Evolutionary conservation across 352 stramenopile genomes (phyloP).

Genomic region (Phytophthora aleatoria): DNA sequence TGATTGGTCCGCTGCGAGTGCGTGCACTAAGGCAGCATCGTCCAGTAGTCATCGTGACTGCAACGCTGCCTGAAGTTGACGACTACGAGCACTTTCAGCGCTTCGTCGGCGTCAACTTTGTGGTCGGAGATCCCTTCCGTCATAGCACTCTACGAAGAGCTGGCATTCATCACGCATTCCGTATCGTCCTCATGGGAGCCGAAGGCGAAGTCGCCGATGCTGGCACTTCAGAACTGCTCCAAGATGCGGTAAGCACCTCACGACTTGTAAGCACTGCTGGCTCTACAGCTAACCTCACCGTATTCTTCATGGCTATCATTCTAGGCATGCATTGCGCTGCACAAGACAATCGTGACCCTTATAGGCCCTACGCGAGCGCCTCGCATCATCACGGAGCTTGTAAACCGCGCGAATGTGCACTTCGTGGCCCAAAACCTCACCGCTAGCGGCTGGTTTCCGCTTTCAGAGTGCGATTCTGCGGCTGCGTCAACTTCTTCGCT

Average conservation of each 20-base stretch:
- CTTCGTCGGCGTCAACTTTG: slow-evolving; percentile 72
- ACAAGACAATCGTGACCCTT: slow-evolving; percentile 76
- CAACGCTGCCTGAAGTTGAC: slow-evolving; percentile 54
- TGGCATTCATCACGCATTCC: slow-evolving; percentile 56
- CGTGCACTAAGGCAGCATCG: slow-evolving; percentile 70
- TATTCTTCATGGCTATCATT: background rate
- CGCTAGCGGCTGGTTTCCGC: slow-evolving; percentile 72
- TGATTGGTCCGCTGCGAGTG: slow-evolving; percentile 77
- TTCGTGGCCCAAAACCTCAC: slow-evolving; percentile 80
- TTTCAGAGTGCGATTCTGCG: slow-evolving; percentile 32
- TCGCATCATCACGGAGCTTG: slow-evolving; percentile 78
- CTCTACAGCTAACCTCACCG: background rate
- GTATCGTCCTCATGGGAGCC: slow-evolving; percentile 77
- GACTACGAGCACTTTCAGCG: slow-evolving; percentile 63
- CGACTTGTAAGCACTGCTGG: background rate
- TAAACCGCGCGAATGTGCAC: slow-evolving; percentile 81
- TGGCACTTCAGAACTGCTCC: slow-evolving; percentile 67
- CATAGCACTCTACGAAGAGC: slow-evolving; percentile 53
- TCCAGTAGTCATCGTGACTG: slow-evolving; percentile 67
- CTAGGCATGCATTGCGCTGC: slow-evolving; percentile 67
- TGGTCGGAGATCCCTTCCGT: slow-evolving; percentile 72
- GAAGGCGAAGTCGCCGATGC: slow-evolving; percentile 62
- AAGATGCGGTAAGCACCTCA: slow-evolving; percentile 58
- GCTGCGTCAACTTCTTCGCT: slow-evolving; percentile 45
- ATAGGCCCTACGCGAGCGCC: slow-evolving; percentile 58